Base-by-base conservation (phyloP, 371 early-diverging fungal species). In the Rhizomucor pusillus region DNA sequence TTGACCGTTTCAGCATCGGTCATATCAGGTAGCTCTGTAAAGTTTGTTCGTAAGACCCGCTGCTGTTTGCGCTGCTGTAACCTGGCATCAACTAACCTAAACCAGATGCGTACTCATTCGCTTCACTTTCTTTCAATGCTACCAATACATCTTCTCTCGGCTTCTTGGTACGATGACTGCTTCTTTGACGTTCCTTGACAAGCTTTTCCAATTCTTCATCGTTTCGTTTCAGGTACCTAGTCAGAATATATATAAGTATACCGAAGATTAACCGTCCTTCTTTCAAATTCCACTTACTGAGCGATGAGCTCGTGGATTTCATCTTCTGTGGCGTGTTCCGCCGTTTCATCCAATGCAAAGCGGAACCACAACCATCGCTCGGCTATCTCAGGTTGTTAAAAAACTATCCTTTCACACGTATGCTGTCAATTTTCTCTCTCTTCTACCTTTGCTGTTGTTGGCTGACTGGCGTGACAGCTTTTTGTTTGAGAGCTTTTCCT, bases 291-390 rank as follows among this genome's bases (percentile, higher is more conserved):
- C 20, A 22, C 63, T 54, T 72, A 80, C 59, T 72, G 62, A 39
- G 75, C 71, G 39, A 85, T 72, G 29, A 82, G 53, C 24, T 75
- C 76, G 46, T 80, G 77, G 40, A 81, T 67, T 43, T 81, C 73
- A 11, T 67, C 59, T 36, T 71, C 68, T 2, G 77, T 76, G 13
- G 79, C 69, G 18, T 63, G 56, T 1, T 37, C 23, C 23, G 67
- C 49, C 1, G 68, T 66, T 18, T 82, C 82, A 23, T 80, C 77
- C 14, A 85, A 71, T 10, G 78, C 77, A 60, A 74, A 79, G 40
- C 82, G 71, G 56, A 85, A 85, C 85, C 82, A 85, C 12, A 85
- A 51, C 70, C 79, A 73, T 48, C 82, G 68, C n/a, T 82, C 81
- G 13, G 72, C 77, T 62, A 47, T 19, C 13, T 29, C 7, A 5